These are phyloP conservation scores for Guillardia theta DNA, from an alignment of 78 protist species.

Conservation along the genomic window DNA sequence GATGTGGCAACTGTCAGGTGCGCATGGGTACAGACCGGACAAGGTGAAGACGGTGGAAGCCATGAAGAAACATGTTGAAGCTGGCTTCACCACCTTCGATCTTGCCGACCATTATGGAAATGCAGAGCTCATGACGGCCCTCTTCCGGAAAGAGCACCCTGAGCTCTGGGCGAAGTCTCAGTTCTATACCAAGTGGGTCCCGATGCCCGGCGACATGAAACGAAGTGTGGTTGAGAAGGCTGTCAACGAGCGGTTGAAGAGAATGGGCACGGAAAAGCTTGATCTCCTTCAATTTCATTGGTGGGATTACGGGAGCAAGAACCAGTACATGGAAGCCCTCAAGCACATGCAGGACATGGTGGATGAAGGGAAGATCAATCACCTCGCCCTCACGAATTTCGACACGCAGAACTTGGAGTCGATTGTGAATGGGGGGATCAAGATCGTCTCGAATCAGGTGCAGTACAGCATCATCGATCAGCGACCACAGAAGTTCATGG, in stretches of 20 bases:
- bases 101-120: not conserved
- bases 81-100: constrained; percentile 8
- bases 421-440: not conserved
- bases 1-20: too few relatives aligned
- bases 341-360: not conserved
- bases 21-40: too few relatives aligned
- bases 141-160: too few relatives aligned
- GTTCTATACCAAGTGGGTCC: not conserved
- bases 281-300: not conserved
- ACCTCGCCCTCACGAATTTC: not conserved
- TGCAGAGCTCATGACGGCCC: not conserved
- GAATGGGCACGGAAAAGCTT: not conserved
- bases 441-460: not conserved
- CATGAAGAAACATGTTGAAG: not conserved
- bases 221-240: not conserved
- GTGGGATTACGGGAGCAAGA: not conserved
- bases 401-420: not conserved
- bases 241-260: not conserved
- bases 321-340: not conserved
- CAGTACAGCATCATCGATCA: not conserved
- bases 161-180: too few relatives aligned
- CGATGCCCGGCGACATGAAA: not conserved
- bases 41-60: not conserved
- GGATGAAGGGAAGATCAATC: not conserved
- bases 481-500: not conserved